These are phyloP conservation scores for Microstegium vimineum DNA, from an alignment of 176 grass and related monocot species.

Conservation along the genomic window DNA sequence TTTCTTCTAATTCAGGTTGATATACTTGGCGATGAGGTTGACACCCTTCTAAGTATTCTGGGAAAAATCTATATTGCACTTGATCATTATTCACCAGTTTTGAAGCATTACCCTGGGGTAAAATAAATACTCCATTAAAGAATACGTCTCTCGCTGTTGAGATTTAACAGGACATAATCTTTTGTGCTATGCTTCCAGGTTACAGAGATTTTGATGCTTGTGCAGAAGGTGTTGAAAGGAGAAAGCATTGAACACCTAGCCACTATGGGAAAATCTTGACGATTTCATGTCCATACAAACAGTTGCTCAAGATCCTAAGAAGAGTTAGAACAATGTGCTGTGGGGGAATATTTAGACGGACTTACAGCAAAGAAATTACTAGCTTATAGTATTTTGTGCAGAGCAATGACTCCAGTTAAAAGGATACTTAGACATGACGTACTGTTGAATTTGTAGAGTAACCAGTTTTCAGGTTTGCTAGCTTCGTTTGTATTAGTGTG, in stretches of 20 bases:
- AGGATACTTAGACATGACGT: not conserved
- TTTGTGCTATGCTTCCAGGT: conserved; percentile 37
- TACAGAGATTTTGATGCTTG: conserved; percentile 59
- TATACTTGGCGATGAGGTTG: conserved; percentile 84
- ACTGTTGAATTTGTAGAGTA: conserved; percentile 22
- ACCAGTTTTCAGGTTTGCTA: not conserved
- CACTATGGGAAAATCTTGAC: not conserved
- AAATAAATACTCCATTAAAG: conserved; percentile 18
- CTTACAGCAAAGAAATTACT: conserved; percentile 15
- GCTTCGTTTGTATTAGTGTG: conserved; percentile 18
- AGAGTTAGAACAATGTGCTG: not conserved
- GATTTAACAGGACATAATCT: not conserved
- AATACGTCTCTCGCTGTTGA: not conserved
- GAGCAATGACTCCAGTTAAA: not conserved
- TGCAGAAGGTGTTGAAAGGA: conserved; percentile 59
- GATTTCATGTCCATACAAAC: not conserved
- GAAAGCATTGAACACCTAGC: conserved; percentile 33
- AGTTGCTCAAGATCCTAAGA: not conserved
- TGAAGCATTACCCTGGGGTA: conserved; percentile 91
- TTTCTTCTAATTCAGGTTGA: conserved; percentile 56
- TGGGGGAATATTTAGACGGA: not conserved
- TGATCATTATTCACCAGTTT: conserved; percentile 86
- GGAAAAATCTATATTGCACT: conserved; percentile 86
- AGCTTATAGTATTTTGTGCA: not conserved
- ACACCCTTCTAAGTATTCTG: conserved; percentile 56